Percentiles rank a stretch among this genome's conserved stretches.
phyloP scores from a whole-genome alignment of 164 flowering plant species.

The Santalum album region DNA sequence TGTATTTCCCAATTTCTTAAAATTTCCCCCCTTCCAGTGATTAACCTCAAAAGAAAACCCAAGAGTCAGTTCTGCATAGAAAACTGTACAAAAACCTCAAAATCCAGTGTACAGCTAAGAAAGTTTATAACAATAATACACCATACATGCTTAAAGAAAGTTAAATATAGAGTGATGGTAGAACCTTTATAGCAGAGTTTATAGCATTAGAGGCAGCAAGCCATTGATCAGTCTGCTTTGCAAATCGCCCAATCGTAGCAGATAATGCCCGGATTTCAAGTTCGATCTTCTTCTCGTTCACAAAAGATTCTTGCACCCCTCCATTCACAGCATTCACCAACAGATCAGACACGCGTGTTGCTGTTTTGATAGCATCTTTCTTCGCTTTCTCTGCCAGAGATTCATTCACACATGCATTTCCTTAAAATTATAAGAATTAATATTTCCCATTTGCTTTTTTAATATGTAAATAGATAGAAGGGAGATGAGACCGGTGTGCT shows the following conservation, averaged over 20 bases:
- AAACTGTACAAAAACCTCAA: too few relatives aligned
- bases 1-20: too few relatives aligned
- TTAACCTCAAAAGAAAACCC: too few relatives aligned
- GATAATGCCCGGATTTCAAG: constrained; percentile 54
- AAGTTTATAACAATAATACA: too few relatives aligned
- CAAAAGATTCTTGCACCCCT: constrained; percentile 62
- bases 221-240: constrained; percentile 83
- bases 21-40: too few relatives aligned
- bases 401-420: too few relatives aligned
- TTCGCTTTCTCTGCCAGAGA: constrained; percentile 48
- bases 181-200: constrained; percentile 72
- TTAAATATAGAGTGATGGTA: background rate
- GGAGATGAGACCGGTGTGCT: constrained; percentile 30
- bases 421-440: background rate
- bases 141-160: too few relatives aligned
- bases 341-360: constrained; percentile 48
- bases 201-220: constrained; percentile 63
- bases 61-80: too few relatives aligned
- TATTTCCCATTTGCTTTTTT: background rate
- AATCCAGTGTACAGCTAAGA: too few relatives aligned
- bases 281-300: constrained; percentile 74
- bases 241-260: constrained; percentile 31
- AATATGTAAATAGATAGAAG: background rate
- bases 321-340: constrained; percentile 73
- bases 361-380: constrained; percentile 50